phyloP scores from a whole-genome alignment of 1,284 basidiomycete genomes.

The Microbotryum silenes-acaulis region DNA sequence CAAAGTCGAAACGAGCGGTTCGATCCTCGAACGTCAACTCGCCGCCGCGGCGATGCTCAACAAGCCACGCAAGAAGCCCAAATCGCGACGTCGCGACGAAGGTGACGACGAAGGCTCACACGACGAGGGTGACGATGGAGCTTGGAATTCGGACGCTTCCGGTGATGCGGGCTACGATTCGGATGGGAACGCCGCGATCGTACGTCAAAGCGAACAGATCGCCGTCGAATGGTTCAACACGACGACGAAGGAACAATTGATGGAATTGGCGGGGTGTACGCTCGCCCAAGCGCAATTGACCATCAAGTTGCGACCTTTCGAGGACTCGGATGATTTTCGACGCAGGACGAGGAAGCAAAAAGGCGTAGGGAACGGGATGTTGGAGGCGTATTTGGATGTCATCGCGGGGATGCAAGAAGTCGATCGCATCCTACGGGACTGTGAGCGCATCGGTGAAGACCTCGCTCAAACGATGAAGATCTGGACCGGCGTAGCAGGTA shows the following conservation, averaged over 20 bases:
- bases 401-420: conserved; percentile 86
- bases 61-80: conserved; percentile 11
- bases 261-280: conserved; percentile 83
- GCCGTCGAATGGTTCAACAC: conserved; percentile 83
- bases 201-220: conserved; percentile 42
- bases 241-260: conserved; percentile 61
- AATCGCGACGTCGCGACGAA: conserved; percentile 18
- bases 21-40: conserved; percentile 25
- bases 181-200: conserved; percentile 18
- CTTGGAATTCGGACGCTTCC: conserved; percentile 17
- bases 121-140: conserved; percentile 30
- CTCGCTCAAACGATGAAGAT: conserved; percentile 60
- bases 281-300: conserved; percentile 73
- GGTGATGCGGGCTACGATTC: conserved; percentile 30
- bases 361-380: conserved; percentile 80
- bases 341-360: conserved; percentile 77
- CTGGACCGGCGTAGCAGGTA: conserved; percentile 54
- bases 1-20: conserved; percentile 13
- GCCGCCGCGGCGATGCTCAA: conserved; percentile 4
- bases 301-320: conserved; percentile 72
- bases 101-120: conserved; percentile 20
- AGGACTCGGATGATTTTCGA: conserved; percentile 66
- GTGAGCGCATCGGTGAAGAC: conserved; percentile 69
- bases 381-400: conserved; percentile 81
- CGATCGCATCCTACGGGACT: conserved; percentile 78